phyloP scores from a whole-genome alignment of 2,329 filamentous ascomycete species.

The Paraphoma chrysanthemicola region DNA sequence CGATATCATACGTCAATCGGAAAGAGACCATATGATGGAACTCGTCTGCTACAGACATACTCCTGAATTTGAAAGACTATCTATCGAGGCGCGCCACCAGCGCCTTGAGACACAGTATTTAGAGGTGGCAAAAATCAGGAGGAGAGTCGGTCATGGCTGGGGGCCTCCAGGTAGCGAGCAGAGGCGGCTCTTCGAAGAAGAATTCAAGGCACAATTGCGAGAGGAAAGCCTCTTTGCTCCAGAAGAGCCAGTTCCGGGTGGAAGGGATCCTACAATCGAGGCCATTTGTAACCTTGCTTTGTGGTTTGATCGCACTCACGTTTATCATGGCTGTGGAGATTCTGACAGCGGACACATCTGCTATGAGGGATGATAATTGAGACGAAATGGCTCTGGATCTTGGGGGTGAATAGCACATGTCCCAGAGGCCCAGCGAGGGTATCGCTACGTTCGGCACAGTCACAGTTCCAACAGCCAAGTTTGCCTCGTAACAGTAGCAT shows the following conservation, averaged over 20 bases:
- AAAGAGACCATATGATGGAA: neutral
- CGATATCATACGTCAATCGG: neutral
- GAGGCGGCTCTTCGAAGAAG: conserved; percentile 5
- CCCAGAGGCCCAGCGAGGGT: too few relatives aligned
- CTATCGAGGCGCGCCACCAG: neutral
- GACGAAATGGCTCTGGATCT: too few relatives aligned
- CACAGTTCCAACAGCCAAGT: too few relatives aligned
- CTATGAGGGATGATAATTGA: too few relatives aligned
- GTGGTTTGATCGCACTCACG: neutral
- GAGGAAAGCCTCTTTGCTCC: neutral
- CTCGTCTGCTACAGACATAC: neutral
- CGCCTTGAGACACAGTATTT: neutral
- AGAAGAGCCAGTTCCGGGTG: neutral
- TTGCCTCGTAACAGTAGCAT: too few relatives aligned
- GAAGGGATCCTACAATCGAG: neutral
- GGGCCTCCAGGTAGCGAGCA: conserved; percentile 5
- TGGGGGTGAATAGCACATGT: too few relatives aligned
- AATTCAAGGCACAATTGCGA: conserved; percentile 2
- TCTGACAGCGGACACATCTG: too few relatives aligned
- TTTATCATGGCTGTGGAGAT: neutral
- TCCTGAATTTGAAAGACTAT: neutral
- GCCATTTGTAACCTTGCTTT: neutral
- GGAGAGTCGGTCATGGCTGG: conserved; percentile 8
- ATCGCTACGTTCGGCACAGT: too few relatives aligned
- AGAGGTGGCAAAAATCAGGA: neutral